Base-by-base conservation (phyloP, 2,329 filamentous ascomycete genomes). In the Aspergillus awamori region DNA sequence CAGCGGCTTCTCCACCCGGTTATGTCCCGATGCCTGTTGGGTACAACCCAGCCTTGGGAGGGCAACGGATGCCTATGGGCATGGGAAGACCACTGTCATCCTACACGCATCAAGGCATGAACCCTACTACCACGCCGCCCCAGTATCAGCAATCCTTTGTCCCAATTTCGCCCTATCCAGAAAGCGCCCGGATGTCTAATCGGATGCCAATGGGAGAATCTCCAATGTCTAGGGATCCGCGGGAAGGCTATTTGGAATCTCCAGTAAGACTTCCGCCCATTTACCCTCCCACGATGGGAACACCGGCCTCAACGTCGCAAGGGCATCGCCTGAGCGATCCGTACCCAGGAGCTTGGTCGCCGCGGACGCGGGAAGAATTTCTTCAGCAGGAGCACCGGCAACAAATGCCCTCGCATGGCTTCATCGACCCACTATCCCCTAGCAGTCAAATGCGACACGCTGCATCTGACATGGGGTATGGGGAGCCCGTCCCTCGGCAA, bases 261-360 rank as follows among this genome's bases (percentile, higher is more conserved):
- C 69, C 72, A 10, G 71, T 78, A 17, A 69, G 74, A 56, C 70
- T 78, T 5, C 76, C 76, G 7, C 76, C 76, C 4, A 77, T 78
- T 8, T 72, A 74, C 15, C 74, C 76, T 15, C 70, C 74, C 8
- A 69, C 73, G 1, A 69, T 59, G 63, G 63, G 57, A 60, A 67
- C 59, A 41, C 64, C 38, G 56, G 62, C 28, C 49, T 64, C 57
- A 10, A 33, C 51, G 7, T 63, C 71, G 17, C 70, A 73, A 20
- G 65, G 66, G 1, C 75, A 76, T 58, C 72, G 72, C 22, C 56
- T 74, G 39, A 76, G 74, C 39, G 74, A 76, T 62, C 71, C 75
- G 1, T 76, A 75, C 26, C 70, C 71, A 7, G 53, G 68, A 53
- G 54, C 60, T 8, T 72, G 74, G 70, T 69, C 68, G 22, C 60